Base-by-base conservation (phyloP, 2,329 filamentous ascomycete genomes). In the Ramichloridium luteum region DNA sequence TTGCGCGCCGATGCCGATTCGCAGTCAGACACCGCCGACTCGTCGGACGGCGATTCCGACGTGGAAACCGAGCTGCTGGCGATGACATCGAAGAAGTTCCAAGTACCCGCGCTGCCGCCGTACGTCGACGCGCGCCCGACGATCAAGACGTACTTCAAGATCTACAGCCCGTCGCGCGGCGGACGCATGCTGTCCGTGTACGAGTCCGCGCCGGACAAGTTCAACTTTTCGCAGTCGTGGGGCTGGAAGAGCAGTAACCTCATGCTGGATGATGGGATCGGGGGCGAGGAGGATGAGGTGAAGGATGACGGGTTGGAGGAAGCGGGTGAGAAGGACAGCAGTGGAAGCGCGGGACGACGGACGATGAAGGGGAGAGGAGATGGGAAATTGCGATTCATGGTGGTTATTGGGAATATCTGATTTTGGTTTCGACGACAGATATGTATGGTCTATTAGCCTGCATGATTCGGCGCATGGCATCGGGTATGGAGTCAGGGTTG, bases 91-190 rank as follows among this genome's bases (percentile, higher is more conserved):
- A 44, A 34, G 35, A 44, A 36, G 31, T 27, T 48, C 34, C 40
- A 52, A 20, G 48, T 61, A 4, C 56, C 67, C 0, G 61, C 67
- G 0, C 48, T 73, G 4, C 65, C 67, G 1, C 57, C 65, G 1
- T 74, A 73, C 40, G 60, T 68, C 18, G 69, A 74, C 41, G 59
- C 56, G 2, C 57, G 69, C 2, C 68, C 69, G 0, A 71, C 67
- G 1, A 72, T 74, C 48, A 66, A 65, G 44, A 73, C 70, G 0
- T 74, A 74, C 43, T 74, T 73, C 54, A 73, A 73, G 47, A 73
- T 74, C 31, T 74, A 72, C 51, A 64, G 58, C n/a, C 69, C 70
- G 0, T 65, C 59, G 13, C 69, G 70, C 40, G 69, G 67, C n/a
- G 70, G 69, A 3, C 53, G 69, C 10, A 65, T 72, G 58, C 48